Evolutionary conservation across 306 rosid species (phyloP), one percentile per base, ranked within the genome.

Genomic region (Ceratonia siliqua): DNA sequence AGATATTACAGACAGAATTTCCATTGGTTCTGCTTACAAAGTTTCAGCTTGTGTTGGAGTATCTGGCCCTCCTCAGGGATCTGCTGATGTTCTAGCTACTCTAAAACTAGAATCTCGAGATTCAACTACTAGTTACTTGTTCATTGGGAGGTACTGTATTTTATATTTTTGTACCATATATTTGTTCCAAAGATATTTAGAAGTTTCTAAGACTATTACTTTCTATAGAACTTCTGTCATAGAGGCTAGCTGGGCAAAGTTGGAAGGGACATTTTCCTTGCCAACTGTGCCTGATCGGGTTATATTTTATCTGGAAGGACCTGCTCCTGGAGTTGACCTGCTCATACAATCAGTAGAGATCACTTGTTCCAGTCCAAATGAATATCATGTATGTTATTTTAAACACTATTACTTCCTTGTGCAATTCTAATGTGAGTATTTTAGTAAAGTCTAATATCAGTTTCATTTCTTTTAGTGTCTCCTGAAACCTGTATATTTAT

Each of bases 251-350:
- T 95, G 98, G 97, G 89, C 76, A 74, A 89, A 80, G 76, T 67
- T 95, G 77, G 98, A 92, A 79, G 99, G 97, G 57, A 81, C 83
- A 18, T 92, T 95, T 81, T 83, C 90, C 12, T 76, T 92, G 73
- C 78, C 94, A 25, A 77, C 85, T 28, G 42, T 77, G 64, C 96
- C 99, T 8, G 81, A 89, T 11, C 83, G 82, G 55, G 86, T 74
- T 72, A 66, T 86, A 46, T 89, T 95, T 73, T 95, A 90, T 87
- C 73, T 95, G 77, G 99, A 95, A 89, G 98, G 98, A 71, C 97
- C 99, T 75, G 85, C 94, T 76, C 82, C 91, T 62, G 96, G 93
- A 81, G 58, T 89, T 67, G 92, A 95, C 69, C 56, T 95, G 58
- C 96, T 90, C 55, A 82, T 92, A 46, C 78, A 64, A 81, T 86